phyloP scores from a whole-genome alignment of 371 early-diverging fungal species.

The Actinomortierella wolfii region DNA sequence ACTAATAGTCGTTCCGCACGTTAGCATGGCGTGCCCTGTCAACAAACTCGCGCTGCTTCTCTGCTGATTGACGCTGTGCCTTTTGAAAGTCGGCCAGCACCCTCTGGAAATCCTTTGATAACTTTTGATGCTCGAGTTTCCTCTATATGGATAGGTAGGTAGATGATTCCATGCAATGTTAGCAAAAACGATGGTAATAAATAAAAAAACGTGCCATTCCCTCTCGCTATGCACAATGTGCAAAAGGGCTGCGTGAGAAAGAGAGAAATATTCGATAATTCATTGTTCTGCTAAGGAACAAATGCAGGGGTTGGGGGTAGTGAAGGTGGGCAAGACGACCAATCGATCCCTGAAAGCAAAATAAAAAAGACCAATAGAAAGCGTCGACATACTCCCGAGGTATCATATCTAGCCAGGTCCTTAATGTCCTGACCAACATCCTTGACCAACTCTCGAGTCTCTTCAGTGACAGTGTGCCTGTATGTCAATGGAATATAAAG shows the following conservation, averaged over 20 bases:
- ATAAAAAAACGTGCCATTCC: no score
- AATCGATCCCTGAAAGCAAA: no score
- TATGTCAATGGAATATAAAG: slow-evolving; percentile 5
- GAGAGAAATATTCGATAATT: no score
- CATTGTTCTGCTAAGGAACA: no score
- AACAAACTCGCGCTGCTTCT: slow-evolving; percentile 87
- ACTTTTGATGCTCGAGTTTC: slow-evolving; percentile 78
- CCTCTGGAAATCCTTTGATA: slow-evolving; percentile 92
- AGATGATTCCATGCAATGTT: background rate
- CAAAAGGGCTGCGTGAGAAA: no score
- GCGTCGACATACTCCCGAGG: background rate
- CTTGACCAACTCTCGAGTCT: slow-evolving; percentile 82
- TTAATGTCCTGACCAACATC: slow-evolving; percentile 81
- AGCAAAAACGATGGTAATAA: background rate
- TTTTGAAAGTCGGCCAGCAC: slow-evolving; percentile 88
- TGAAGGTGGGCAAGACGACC: no score
- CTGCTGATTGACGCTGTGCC: slow-evolving; percentile 81
- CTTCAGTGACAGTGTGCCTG: slow-evolving; percentile 83
- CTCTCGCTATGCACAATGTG: no score
- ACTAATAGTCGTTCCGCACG: slow-evolving; percentile 44
- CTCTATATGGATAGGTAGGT: slow-evolving; percentile 57
- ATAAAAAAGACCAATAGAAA: no score
- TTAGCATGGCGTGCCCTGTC: slow-evolving; percentile 66
- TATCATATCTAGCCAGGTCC: slow-evolving; percentile 50
- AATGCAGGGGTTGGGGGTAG: background rate